These are phyloP conservation scores for Acanthamoeba lenticulata DNA, from an alignment of 208 protist genomes.

Conservation along the genomic window DNA sequence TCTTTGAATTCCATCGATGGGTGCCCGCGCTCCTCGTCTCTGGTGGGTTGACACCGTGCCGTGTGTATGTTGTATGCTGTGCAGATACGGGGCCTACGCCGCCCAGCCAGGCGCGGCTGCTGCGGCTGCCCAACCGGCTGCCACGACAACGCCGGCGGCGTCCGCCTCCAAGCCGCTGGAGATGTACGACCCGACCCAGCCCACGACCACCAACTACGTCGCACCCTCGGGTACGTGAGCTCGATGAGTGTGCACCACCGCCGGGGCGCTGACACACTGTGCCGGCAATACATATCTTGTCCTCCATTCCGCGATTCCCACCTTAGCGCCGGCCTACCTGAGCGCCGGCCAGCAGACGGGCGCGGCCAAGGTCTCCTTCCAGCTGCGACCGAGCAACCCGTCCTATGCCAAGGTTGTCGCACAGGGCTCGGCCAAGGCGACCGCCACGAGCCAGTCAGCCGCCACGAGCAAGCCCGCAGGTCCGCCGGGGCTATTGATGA, in stretches of 20 bases:
- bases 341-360: background rate
- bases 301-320: background rate
- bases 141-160: background rate
- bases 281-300: too few species aligned
- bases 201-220: background rate
- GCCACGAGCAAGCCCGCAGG: background rate
- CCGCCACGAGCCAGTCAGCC: background rate
- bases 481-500: too few species aligned
- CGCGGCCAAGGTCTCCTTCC: constrained; percentile 45
- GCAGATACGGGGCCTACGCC: background rate
- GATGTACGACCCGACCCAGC: constrained; percentile 40
- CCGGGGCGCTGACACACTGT: too few species aligned
- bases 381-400: constrained; percentile 56
- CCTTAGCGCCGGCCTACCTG: constrained; percentile 34
- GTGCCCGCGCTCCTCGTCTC: background rate
- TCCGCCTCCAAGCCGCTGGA: background rate
- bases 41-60: background rate
- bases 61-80: background rate
- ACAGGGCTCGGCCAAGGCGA: background rate
- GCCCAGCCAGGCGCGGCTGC: background rate
- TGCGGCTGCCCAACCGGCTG: background rate
- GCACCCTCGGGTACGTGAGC: background rate
- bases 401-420: constrained; percentile 29
- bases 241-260: background rate
- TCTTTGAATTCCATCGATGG: background rate